Evolutionary conservation across 2,329 filamentous ascomycete genomes (phyloP).

Genomic region (Trichoderma oligosporum): DNA sequence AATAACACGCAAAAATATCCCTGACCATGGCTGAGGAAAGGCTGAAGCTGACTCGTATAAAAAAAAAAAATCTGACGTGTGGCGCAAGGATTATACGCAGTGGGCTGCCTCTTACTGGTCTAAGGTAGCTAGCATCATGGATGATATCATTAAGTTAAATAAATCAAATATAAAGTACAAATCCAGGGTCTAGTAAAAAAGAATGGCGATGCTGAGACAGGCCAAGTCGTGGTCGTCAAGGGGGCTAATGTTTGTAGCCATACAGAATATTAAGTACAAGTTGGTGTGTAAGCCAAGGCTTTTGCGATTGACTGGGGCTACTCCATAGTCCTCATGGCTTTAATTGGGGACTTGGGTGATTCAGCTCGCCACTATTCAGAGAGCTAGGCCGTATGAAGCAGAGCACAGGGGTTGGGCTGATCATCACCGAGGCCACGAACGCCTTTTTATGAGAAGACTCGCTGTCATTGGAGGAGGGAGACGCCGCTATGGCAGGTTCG

Average conservation of each 20-base stretch:
- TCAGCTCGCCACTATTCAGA: conserved; percentile 6
- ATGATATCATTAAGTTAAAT: no score
- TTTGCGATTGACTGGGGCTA: no score
- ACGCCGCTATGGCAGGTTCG: no score
- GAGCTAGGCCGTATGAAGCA: not conserved
- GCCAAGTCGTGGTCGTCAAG: no score
- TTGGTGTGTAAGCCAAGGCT: no score
- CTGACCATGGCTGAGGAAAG: not conserved
- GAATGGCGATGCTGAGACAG: no score
- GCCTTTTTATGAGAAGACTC: not conserved
- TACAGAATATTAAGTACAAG: no score
- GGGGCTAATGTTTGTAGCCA: no score
- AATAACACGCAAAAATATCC: no score
- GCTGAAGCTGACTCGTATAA: not conserved
- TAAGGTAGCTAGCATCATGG: not conserved
- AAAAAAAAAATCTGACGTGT: not conserved
- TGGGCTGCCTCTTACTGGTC: not conserved
- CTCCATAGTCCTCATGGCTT: no score
- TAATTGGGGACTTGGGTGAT: not conserved
- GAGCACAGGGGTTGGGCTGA: not conserved
- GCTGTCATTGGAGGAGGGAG: not conserved
- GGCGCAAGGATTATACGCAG: not conserved
- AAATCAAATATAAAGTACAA: no score
- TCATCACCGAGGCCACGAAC: not conserved
- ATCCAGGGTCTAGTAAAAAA: no score